A percentile compares a stretch with the other conserved stretches of the same genome.
These are phyloP conservation scores for Leishmania lainsoni DNA, from an alignment of 208 protist genomes.

Conservation along the genomic window DNA sequence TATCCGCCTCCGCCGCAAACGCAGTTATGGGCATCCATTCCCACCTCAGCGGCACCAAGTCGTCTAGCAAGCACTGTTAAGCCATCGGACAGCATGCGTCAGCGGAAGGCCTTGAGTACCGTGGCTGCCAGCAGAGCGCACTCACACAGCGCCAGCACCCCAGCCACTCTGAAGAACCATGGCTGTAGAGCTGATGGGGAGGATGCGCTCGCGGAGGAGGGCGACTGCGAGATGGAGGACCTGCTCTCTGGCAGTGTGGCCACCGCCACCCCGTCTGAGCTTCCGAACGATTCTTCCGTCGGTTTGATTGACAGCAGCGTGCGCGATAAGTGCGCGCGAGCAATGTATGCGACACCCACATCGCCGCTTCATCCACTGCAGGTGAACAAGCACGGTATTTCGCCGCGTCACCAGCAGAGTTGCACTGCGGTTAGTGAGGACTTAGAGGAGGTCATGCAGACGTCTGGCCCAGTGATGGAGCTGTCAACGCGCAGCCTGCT, in stretches of 20 bases:
- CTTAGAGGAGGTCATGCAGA: background rate
- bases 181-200: background rate
- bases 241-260: conserved; percentile 1
- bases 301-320: background rate
- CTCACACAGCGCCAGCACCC: background rate
- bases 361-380: conserved; percentile 28
- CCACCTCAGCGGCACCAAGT: conserved; percentile 5
- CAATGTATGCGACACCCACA: background rate
- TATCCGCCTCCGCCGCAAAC: conserved; percentile 41
- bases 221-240: background rate
- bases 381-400: background rate
- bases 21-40: conserved; percentile 28
- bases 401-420: background rate
- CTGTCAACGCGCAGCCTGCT: conserved; percentile 64
- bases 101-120: background rate
- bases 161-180: background rate
- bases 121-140: background rate
- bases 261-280: background rate
- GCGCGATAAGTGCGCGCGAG: background rate
- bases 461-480: conserved; percentile 35
- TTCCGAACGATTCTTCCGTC: background rate
- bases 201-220: background rate
- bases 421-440: conserved; percentile 11
- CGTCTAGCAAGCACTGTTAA: conserved; percentile 2
- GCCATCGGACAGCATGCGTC: background rate